Conservation (phyloP, 768 basidiomycete species). For the Trametes sanguinea region DNA sequence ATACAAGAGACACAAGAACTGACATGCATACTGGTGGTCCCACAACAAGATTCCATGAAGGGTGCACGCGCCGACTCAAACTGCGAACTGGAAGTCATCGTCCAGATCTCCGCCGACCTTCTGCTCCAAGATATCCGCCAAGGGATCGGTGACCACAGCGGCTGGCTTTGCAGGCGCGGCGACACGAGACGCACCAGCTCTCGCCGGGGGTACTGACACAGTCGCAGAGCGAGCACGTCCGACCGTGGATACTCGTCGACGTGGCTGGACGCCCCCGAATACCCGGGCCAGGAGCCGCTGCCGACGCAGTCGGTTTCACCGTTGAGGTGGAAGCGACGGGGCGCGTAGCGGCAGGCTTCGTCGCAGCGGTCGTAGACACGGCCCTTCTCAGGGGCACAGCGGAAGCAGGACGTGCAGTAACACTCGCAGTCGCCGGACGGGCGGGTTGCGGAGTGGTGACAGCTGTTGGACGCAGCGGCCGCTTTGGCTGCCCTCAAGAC, state of each 20-base stretch:
- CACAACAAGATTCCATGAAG: neutral
- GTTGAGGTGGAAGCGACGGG: neutral
- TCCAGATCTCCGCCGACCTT: neutral
- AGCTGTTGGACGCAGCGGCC: slow-evolving; percentile 9
- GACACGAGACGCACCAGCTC: neutral
- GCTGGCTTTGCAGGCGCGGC: neutral
- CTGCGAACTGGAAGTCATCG: slow-evolving; percentile 12
- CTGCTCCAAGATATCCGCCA: slow-evolving; percentile 7
- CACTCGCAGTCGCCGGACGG: neutral
- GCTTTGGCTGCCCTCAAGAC: slow-evolving; percentile 19
- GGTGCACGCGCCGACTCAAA: neutral
- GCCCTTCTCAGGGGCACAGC: neutral
- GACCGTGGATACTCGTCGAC: neutral
- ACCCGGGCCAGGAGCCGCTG: neutral
- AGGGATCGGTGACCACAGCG: neutral
- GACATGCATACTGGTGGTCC: neutral
- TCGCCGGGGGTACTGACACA: neutral
- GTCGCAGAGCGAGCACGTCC: slow-evolving; percentile 1
- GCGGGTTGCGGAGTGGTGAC: slow-evolving; percentile 12
- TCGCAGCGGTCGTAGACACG: neutral
- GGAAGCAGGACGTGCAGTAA: slow-evolving; percentile 6
- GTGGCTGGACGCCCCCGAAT: neutral
- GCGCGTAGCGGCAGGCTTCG: neutral
- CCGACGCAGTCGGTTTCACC: neutral
- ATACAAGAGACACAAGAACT: neutral